phyloP scores from a whole-genome alignment of 2,329 filamentous ascomycete species.

The Pezicula radicicola region DNA sequence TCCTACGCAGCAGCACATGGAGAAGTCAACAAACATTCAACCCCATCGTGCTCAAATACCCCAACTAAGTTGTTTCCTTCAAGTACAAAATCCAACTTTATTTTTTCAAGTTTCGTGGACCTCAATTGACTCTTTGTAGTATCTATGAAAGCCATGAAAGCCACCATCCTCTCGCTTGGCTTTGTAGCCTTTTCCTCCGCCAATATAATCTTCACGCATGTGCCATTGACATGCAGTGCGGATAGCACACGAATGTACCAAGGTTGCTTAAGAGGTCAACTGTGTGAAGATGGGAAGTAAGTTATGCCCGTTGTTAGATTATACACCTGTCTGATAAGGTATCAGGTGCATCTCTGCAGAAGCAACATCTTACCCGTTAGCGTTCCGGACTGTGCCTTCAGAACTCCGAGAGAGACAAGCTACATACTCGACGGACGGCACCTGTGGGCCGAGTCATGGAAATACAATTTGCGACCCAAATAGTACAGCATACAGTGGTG shows the following conservation, averaged over 20 bases:
- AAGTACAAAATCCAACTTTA: too few species aligned
- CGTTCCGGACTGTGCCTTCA: slow-evolving; percentile 6
- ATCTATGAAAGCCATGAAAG: slow-evolving; percentile 23
- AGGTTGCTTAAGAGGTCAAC: slow-evolving; percentile 28
- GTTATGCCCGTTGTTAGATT: not conserved
- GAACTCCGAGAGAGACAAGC: slow-evolving; percentile 23
- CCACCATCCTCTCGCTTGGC: slow-evolving; percentile 20
- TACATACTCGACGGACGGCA: slow-evolving; percentile 38
- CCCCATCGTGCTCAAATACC: not conserved
- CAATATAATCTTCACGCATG: slow-evolving; percentile 46
- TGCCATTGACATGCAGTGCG: slow-evolving; percentile 39
- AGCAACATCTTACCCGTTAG: slow-evolving; percentile 8
- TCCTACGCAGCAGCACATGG: too few species aligned
- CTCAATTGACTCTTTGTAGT: slow-evolving; percentile 6
- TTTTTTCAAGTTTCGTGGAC: not conserved
- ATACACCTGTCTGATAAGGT: slow-evolving; percentile 3
- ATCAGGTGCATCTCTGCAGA: slow-evolving; percentile 20
- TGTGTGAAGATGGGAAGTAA: slow-evolving; percentile 22
- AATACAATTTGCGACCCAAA: slow-evolving; percentile 35
- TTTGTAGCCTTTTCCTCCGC: slow-evolving; percentile 35
- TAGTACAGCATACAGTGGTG: slow-evolving; percentile 39
- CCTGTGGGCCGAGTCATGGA: slow-evolving; percentile 28
- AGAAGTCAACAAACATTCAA: not conserved
- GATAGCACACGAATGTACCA: slow-evolving; percentile 23
- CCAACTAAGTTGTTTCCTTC: not conserved